phyloP scores from a whole-genome alignment of 805 yeast genomes.

The Myxozyma nipponensis region DNA sequence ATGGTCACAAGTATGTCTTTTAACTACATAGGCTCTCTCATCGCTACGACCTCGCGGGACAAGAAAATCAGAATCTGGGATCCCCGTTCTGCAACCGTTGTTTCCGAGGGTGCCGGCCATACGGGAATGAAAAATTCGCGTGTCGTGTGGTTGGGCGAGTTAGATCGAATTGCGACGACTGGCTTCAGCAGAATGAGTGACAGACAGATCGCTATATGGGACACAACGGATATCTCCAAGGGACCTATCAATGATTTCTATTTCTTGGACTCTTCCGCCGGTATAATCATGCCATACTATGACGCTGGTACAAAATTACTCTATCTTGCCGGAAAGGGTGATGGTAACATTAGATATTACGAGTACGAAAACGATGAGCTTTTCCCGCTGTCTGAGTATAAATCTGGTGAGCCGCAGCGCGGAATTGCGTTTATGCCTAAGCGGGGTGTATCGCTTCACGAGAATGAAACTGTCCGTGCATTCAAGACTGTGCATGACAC shows the following conservation, averaged over 20 bases:
- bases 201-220: conserved; percentile 95
- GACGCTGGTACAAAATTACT: conserved; percentile 77
- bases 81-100: conserved; percentile 63
- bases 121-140: conserved; percentile 89
- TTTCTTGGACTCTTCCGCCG: conserved; percentile 84
- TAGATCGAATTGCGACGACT: conserved; percentile 82
- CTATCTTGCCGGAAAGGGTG: conserved; percentile 87
- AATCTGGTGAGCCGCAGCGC: conserved; percentile 89
- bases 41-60: conserved; percentile 90
- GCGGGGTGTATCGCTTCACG: conserved; percentile 68
- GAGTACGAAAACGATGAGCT: conserved; percentile 79
- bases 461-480: conserved; percentile 77
- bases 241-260: conserved; percentile 91
- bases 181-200: conserved; percentile 92
- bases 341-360: conserved; percentile 91
- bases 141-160: conserved; percentile 84
- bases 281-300: conserved; percentile 86
- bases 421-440: conserved; percentile 92
- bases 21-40: conserved; percentile 79
- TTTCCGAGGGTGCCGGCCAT: conserved; percentile 86
- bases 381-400: conserved; percentile 80
- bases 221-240: conserved; percentile 60
- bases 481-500: conserved; percentile 87
- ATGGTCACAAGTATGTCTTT: conserved; percentile 90
- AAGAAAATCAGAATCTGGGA: conserved; percentile 91